Evolutionary conservation across 306 rosid species (phyloP), one percentile per base, ranked within the genome.

Genomic region (Delonix regia): DNA sequence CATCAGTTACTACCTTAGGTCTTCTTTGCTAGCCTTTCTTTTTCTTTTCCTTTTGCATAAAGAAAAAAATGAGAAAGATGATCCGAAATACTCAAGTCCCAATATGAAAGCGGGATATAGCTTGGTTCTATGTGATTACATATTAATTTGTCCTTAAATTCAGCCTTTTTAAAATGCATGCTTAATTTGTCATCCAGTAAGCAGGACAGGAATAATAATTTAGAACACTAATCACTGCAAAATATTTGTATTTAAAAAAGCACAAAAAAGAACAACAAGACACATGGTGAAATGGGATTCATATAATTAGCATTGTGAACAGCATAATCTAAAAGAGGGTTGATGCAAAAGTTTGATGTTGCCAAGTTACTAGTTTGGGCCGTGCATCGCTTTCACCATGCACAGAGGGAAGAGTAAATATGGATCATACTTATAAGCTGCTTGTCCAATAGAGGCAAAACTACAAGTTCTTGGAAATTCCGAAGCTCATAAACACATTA

Each of bases 371-470:
- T 86, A 86, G 81, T 90, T 88, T 79, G 84, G 83, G 89, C 87
- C 82, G 83, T 88, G 87, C 89, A 81, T 83, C 90, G 55, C 92
- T 90, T 84, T 84, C 82, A 79, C 82, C 81, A 49, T 81, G 85
- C 78, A 82, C 81, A 75, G 4, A 77, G 71, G 64, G 49, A 70
- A 60, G 63, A 78, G 75, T 79, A 77, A 83, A 65, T 87, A 55
- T 84, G 88, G 83, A 75, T 75, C 83, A 86, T 83, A 91, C 87
- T 78, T 39, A 78, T 87, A 80, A 82, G 76, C 62, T 82, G 85
- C 81, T 64, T 88, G 91, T 89, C 90, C 89, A 83, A 89, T 91
- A 91, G 42, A 83, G 70, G 90, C 81, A 87, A n/a, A n/a, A 78
- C 84, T 87, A 87, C 85, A 44, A 82, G 78, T 81, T 87, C 67